These are phyloP conservation scores for Gillenia trifoliata DNA, from an alignment of 306 rosid species.

Conservation along the genomic window DNA sequence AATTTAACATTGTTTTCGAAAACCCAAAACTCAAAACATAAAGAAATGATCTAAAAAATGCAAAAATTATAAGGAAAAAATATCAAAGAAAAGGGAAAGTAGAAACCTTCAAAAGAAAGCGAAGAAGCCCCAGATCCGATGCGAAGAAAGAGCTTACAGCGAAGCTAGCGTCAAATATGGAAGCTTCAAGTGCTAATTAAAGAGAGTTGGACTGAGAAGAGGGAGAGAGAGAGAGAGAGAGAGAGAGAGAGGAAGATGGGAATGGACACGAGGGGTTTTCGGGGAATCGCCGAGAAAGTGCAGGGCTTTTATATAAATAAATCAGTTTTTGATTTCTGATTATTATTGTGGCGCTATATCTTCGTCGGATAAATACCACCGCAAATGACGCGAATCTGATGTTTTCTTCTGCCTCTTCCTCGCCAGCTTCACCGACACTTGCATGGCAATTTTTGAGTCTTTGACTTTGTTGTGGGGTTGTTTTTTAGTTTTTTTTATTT, in stretches of 20 bases:
- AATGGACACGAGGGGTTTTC: slow-evolving; percentile 30
- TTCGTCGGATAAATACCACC: slow-evolving; percentile 10
- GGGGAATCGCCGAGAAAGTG: slow-evolving; percentile 30
- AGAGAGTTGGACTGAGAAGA: background rate
- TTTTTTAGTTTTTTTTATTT: background rate
- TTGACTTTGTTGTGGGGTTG: slow-evolving; percentile 1
- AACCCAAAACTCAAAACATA: background rate
- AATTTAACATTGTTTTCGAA: background rate
- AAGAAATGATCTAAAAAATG: background rate
- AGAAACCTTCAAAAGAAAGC: slow-evolving; percentile 38
- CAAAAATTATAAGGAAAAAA: background rate
- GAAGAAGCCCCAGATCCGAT: slow-evolving; percentile 72
- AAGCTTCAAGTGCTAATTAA: slow-evolving; percentile 2
- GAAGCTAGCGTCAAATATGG: slow-evolving; percentile 25
- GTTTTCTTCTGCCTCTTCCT: background rate
- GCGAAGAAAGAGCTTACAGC: slow-evolving; percentile 21
- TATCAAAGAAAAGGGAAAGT: slow-evolving; percentile 13
- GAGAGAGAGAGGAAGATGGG: slow-evolving; percentile 21
- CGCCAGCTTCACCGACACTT: slow-evolving; percentile 23
- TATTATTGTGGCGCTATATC: slow-evolving; percentile 12
- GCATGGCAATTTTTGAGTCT: background rate
- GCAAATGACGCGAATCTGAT: slow-evolving; percentile 12
- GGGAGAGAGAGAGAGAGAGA: background rate
- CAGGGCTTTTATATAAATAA: slow-evolving; percentile 8
- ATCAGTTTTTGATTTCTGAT: background rate